phyloP scores from a whole-genome alignment of 2,329 filamentous ascomycete genomes.

The Diaporthe nobilis region DNA sequence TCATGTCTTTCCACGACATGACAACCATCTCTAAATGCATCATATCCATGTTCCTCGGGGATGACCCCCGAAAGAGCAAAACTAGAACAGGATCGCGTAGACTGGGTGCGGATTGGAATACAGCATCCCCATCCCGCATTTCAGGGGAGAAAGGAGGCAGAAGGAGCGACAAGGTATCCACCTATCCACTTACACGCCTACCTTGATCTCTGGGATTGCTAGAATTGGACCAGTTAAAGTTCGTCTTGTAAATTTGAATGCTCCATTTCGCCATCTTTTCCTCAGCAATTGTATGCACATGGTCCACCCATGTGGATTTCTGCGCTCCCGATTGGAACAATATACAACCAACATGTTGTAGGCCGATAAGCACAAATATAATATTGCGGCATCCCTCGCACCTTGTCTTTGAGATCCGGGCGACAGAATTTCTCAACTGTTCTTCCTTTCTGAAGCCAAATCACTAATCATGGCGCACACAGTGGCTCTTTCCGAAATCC shows the following conservation, averaged over 20 bases:
- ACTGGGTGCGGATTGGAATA: background rate
- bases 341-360: background rate
- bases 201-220: background rate
- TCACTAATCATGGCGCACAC: background rate
- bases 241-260: background rate
- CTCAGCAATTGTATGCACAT: no score
- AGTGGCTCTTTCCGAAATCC: background rate
- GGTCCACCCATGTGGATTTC: background rate
- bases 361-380: background rate
- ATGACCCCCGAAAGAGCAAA: background rate
- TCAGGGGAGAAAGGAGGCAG: background rate
- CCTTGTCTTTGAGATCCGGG: background rate
- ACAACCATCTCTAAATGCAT: no score
- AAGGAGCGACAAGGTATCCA: conserved; percentile 15
- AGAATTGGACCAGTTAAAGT: background rate
- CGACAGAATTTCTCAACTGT: no score
- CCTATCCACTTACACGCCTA: conserved; percentile 3
- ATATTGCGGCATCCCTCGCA: background rate
- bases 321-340: background rate
- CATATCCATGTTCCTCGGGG: no score
- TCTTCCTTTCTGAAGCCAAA: background rate
- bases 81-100: background rate
- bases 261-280: background rate
- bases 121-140: background rate
- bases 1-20: background rate